Base-by-base conservation (phyloP, 768 basidiomycete genomes). In the Gloeophyllum trabeum region DNA sequence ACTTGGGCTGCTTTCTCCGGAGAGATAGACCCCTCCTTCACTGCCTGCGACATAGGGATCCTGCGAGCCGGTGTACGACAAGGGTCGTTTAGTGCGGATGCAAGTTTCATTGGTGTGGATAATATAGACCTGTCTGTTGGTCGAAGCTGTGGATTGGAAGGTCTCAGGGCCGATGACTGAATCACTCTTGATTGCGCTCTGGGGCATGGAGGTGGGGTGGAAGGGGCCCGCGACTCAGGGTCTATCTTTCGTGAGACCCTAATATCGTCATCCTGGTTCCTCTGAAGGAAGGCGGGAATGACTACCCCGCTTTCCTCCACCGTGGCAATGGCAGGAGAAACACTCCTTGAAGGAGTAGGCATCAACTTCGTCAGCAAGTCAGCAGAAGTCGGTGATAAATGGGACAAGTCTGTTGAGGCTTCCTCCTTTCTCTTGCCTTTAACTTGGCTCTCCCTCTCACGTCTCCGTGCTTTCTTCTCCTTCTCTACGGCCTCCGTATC, bases 1-100 rank as follows among this genome's bases (percentile, higher is more conserved):
- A n/a, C n/a, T n/a, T n/a, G n/a, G n/a, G n/a, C n/a, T 3, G 61
- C 61, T 48, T 72, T 76, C 46, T 66, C 61, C 2, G 70, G 62
- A 0, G 76, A 76, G 18, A 72, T 52, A 43, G 67, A 67, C 3
- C 74, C 74, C 35, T 69, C 64, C 5, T 61, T 59, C 44, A 76
- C 58, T 2, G 71, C 75, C 47, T 75, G 59, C 28, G 66, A 59
- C 4, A 82, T 66, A 13, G 73, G 71, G 39, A 85, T 71, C 44
- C 82, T 69, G 37, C 75, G 71, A 2, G 82, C 81, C 30, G 82
- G 82, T 3, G 80, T 78, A 34, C 70, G 70, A 39, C 54, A 49
- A 6, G 61, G 54, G 30, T 75, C 68, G 37, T 69, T 35, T 51
- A 43, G 40, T 54, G 59, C 43, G 59, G 51, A 37, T 51, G 61